phyloP scores from a whole-genome alignment of 345 rosid species.

The Salix brachista region DNA sequence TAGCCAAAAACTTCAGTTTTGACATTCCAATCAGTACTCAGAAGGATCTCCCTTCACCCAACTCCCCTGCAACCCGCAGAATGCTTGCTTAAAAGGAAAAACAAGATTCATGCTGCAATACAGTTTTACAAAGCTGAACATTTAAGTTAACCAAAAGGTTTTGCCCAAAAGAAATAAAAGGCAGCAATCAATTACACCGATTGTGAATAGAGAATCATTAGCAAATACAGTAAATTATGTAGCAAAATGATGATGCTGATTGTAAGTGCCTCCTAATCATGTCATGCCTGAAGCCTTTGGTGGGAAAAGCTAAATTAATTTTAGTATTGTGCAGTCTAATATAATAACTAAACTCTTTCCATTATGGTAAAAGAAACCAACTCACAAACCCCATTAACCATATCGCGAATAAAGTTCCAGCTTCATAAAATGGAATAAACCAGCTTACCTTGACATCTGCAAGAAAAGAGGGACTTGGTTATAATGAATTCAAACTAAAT shows the following conservation, averaged over 20 bases:
- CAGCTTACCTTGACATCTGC: conserved; percentile 92
- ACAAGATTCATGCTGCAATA: background rate
- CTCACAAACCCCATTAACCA: conserved; percentile 17
- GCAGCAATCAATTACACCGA: background rate
- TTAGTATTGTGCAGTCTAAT: background rate
- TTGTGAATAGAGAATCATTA: background rate
- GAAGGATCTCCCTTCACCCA: background rate
- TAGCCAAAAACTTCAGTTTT: background rate
- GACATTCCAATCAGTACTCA: background rate
- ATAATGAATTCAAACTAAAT: conserved; percentile 6
- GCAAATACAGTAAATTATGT: background rate
- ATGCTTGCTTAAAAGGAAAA: background rate
- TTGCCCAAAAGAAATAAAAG: background rate
- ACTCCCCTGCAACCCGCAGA: background rate
- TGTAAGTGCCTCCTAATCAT: background rate
- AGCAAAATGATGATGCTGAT: background rate
- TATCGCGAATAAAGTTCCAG: conserved; percentile 18
- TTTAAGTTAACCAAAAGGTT: background rate
- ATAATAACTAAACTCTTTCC: background rate
- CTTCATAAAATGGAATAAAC: conserved; percentile 24
- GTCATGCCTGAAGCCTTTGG: background rate
- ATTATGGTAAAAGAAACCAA: conserved; percentile 1
- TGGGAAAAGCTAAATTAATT: background rate
- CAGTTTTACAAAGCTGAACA: background rate
- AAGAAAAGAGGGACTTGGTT: conserved; percentile 25